Base-by-base conservation (phyloP, 2,329 filamentous ascomycete species). In the Sphaerostilbella broomeana region DNA sequence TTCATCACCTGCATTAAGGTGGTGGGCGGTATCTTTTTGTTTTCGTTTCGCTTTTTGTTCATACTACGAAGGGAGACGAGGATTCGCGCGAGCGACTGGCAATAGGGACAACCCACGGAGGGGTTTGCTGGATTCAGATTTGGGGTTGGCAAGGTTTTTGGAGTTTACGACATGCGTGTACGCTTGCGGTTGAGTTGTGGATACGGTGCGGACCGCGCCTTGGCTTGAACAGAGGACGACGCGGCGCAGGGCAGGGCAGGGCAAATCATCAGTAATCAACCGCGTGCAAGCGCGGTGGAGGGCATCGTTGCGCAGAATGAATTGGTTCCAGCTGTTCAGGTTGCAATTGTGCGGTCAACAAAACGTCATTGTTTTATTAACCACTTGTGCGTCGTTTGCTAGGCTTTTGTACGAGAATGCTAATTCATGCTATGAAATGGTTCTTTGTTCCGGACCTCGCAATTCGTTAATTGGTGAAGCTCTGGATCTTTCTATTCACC, bases 171-270 rank as follows among this genome's bases (percentile, higher is more conserved):
- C 38, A 40, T 34, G 15, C 20, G 24, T 25, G 24, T 13, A 41
- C 20, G 34, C 28, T 35, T 34, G 18, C 29, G 35, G 16, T 19
- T 38, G 31, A 35, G 24, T 21, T 33, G 29, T 34, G 38, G 38
- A 24, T 16, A 40, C 36, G 40, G 40, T 25, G 25, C 35, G 35
- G 40, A 33, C 31, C 28, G 35, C 34, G 29, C 40, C 36, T 33
- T 34, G 28, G 22, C 28, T 28, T 34, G 28, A 15, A 17, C 19
- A 35, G 30, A n/a, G n/a, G n/a, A n/a, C n/a, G n/a, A n/a, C n/a
- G n/a, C n/a, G n/a, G n/a, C n/a, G n/a, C n/a, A n/a, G n/a, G n/a
- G n/a, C n/a, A n/a, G n/a, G n/a, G n/a, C n/a, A n/a, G n/a, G n/a
- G n/a, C n/a, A n/a, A n/a, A n/a, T n/a, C n/a, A n/a, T n/a, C n/a